phyloP scores from a whole-genome alignment of 164 flowering plant genomes.

The Sedum album region DNA sequence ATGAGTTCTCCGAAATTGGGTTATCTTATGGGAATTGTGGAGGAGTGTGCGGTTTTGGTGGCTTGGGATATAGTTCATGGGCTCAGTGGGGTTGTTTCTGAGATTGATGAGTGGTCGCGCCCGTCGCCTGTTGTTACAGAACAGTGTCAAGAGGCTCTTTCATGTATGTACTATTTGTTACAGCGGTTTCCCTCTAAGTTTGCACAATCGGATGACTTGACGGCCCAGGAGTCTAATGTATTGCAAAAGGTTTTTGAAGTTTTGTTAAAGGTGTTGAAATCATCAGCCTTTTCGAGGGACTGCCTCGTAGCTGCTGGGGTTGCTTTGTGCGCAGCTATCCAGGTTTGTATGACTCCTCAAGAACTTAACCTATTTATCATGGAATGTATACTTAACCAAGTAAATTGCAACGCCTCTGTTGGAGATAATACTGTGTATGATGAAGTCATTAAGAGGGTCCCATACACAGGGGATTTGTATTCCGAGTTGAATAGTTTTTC shows the following conservation, averaged over 20 bases:
- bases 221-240: slow-evolving; percentile 17
- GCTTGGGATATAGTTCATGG: slow-evolving; percentile 53
- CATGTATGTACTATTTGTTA: slow-evolving; percentile 89
- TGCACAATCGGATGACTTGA: slow-evolving; percentile 12
- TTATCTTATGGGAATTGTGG: slow-evolving; percentile 52
- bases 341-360: slow-evolving; percentile 49
- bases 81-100: slow-evolving; percentile 43
- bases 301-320: slow-evolving; percentile 94
- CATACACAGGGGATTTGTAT: slow-evolving; percentile 42
- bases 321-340: slow-evolving; percentile 80
- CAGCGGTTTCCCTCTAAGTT: slow-evolving; percentile 74
- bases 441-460: slow-evolving; percentile 29
- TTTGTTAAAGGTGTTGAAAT: slow-evolving; percentile 51
- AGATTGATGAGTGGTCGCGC: slow-evolving; percentile 44
- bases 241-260: slow-evolving; percentile 37
- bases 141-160: slow-evolving; percentile 91
- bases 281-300: slow-evolving; percentile 77
- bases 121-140: slow-evolving; percentile 91
- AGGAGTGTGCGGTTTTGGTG: slow-evolving; percentile 56
- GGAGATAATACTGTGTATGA: slow-evolving; percentile 14
- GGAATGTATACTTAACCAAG: slow-evolving; percentile 36
- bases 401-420: slow-evolving; percentile 16
- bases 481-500: slow-evolving; percentile 43
- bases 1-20: slow-evolving; percentile 81
- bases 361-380: slow-evolving; percentile 57